Evolutionary conservation across 2,329 filamentous ascomycete species (phyloP), one percentile per base, ranked within the genome.

Genomic region (Grosmannia huntii): DNA sequence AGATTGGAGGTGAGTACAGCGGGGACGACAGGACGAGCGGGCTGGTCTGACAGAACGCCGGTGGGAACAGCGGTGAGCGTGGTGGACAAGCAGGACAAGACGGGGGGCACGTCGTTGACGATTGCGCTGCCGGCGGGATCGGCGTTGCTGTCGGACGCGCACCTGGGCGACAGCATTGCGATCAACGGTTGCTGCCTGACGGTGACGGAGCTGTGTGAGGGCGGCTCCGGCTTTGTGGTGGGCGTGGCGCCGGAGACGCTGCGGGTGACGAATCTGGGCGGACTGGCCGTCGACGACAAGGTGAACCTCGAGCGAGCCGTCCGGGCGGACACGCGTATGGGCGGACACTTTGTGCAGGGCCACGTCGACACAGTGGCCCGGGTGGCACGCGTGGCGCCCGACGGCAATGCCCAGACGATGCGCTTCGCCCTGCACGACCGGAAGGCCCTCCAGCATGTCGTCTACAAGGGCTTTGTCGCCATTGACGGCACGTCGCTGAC

Each of bases 291-390:
- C 61, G 77, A 77, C 49, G 87, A 84, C 61, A 76, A 75, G 25
- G 91, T 97, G 64, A 99, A 99, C 72, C 85, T 99, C 57, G 94
- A 99, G 77, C 85, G 94, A 19, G 92, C 94, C 4, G 91, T 99
- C 57, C 86, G 87, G 21, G 90, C 90, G 5, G 83, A 87, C 66
- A 96, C 92, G 52, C 89, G 94, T 58, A 97, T 99, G 90, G 94
- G 95, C 53, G 94, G 94, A 0, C 94, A 99, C 74, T 96, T 97
- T 67, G 92, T 97, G 36, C 95, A 99, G 74, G 94, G 94, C 48
- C 94, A 99, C 71, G 92, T 99, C 61, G 95, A 99, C 72, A 92
- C 90, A 12, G 84, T 86, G 46, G 94, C 92, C 0, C 81, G 80
- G 50, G 87, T 99, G 61, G 68, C 85, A 46, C 80, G 81, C 50